Evolutionary conservation across 2,329 filamentous ascomycete genomes (phyloP).

Genomic region (Sporothrix protearum): DNA sequence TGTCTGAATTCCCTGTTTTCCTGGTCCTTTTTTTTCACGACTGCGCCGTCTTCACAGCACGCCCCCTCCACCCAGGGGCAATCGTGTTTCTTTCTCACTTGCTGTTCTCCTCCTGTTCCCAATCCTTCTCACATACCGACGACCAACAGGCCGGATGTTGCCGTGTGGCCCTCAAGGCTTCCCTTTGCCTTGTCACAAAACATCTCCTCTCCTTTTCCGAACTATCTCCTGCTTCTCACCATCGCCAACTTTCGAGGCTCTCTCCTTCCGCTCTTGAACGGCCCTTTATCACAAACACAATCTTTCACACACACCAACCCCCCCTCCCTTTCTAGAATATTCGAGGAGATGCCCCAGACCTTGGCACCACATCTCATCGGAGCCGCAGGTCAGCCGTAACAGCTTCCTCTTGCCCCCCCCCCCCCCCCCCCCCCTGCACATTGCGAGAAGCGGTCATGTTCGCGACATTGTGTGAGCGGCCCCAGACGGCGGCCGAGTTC

Average conservation of each 20-base stretch:
- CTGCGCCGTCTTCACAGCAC: not conserved
- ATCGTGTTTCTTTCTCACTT: not conserved
- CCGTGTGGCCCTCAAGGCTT: not conserved
- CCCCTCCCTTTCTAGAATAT: not conserved
- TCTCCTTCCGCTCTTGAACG: not conserved
- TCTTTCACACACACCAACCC: not conserved
- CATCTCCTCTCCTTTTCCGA: too few species aligned
- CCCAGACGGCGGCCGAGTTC: not conserved
- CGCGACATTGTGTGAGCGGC: not conserved
- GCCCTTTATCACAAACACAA: not conserved
- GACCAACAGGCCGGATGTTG: not conserved
- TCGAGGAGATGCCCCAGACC: not conserved
- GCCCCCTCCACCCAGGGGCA: not conserved
- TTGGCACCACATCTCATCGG: not conserved
- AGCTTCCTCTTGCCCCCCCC: not conserved
- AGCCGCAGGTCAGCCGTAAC: not conserved
- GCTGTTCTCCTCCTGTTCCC: not conserved
- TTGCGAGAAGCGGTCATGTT: not conserved
- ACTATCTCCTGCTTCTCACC: not conserved
- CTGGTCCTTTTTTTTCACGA: not conserved
- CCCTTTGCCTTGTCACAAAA: not conserved
- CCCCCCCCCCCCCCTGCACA: too few species aligned
- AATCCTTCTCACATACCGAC: not conserved
- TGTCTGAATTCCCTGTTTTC: not conserved
- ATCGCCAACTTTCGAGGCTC: not conserved